Evolutionary conservation across 495 filamentous ascomycete species (phyloP), one percentile per base, ranked within the genome.

Genomic region (Hypoxylon trugodes): DNA sequence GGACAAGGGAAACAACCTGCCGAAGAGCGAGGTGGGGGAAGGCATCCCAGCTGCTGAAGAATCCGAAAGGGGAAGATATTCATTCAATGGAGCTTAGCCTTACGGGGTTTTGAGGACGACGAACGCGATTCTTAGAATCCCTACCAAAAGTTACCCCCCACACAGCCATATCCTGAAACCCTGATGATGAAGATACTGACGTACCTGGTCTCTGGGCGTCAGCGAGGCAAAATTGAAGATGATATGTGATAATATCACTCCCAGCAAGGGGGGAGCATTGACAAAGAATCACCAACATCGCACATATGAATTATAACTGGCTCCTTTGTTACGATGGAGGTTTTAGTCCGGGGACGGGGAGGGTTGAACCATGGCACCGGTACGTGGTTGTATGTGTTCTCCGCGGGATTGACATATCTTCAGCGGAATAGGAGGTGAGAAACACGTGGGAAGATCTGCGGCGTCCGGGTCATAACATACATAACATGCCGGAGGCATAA

Each of bases 371-470:
- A 16, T 24, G 19, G 28, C 16, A 15, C 28, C 28, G 24, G 47
- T 30, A 22, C 37, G 2, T 45, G 41, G 49, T 48, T 41, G 49
- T 38, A n/a, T 37, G 33, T 41, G 4, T 25, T 45, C 24, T 55
- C 50, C 24, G 24, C 25, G 59, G 50, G 36, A 56, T 43, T 56
- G 59, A 16, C 51, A 56, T 56, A 43, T 35, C 13, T 62, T 50
- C 36, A 52, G 43, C 43, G 52, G 60, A 46, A 57, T 46, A 19
- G 30, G 40, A 61, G 37, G 28, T 47, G 46, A 57, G 12, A 7
- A 22, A 51, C 60, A 63, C 60, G 59, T 63, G 60, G 59, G 52
- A 63, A 10, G 33, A 5, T 50, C 26, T 35, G 16, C 33, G 45
- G 30, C 19, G 36, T 21, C 26, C 54, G 43, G 42, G 10, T 36